Conservation (phyloP, 345 rosid genomes). For the Orychophragmus violaceus region DNA sequence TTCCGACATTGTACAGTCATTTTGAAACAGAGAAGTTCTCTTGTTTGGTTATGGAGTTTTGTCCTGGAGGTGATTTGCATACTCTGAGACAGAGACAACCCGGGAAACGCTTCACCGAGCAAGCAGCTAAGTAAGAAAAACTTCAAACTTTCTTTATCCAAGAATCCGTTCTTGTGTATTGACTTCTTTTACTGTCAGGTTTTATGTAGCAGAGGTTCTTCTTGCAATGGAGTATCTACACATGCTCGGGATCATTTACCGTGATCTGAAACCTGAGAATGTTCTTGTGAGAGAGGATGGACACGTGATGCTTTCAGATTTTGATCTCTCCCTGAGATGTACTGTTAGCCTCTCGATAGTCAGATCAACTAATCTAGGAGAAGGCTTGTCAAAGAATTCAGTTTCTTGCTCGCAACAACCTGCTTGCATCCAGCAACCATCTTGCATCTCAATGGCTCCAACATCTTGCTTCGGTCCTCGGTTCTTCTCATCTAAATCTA, state of each 20-base stretch:
- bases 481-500: constrained; percentile 48
- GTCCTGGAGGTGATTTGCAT: too few relatives aligned
- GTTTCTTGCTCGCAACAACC: constrained; percentile 52
- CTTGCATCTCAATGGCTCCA: constrained; percentile 48
- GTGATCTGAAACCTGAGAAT: constrained; percentile 84
- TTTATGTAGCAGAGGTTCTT: constrained; percentile 73
- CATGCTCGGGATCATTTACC: constrained; percentile 79
- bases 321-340: constrained; percentile 73
- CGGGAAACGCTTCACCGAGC: constrained; percentile 73
- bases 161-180: neutral
- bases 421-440: constrained; percentile 56
- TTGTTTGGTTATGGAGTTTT: constrained; percentile 80
- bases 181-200: constrained; percentile 36
- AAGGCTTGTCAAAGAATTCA: constrained; percentile 41
- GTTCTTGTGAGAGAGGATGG: constrained; percentile 89
- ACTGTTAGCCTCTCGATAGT: constrained; percentile 53
- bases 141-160: neutral
- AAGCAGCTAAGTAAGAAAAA: constrained; percentile 61
- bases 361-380: constrained; percentile 42
- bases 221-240: constrained; percentile 82
- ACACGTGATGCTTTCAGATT: constrained; percentile 85
- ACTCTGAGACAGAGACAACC: constrained; percentile 75
- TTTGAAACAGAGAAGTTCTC: constrained; percentile 81
- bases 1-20: constrained; percentile 70
- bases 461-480: constrained; percentile 58